phyloP scores from a whole-genome alignment of 305 asterid species.

The Caryopteris hybrid region DNA sequence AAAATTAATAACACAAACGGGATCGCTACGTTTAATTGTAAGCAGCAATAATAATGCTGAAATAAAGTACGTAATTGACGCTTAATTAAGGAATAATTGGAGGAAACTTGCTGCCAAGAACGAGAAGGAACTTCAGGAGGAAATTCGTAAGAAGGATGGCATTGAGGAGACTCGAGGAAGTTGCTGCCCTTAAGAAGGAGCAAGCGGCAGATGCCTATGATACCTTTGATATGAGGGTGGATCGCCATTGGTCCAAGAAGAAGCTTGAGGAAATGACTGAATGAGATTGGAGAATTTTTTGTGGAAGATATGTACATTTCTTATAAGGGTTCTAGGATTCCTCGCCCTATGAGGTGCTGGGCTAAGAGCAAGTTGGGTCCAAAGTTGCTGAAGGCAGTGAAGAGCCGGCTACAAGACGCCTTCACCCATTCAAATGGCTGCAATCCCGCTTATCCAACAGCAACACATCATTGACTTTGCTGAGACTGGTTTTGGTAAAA shows the following conservation, averaged over 20 bases:
- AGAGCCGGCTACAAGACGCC: conserved; percentile 79
- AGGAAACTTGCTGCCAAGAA: conserved; percentile 69
- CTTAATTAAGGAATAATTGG: too few species aligned
- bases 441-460: conserved; percentile 82
- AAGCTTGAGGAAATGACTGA: conserved; percentile 80
- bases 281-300: conserved; percentile 86
- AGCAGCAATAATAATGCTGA: too few species aligned
- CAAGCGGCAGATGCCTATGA: too few species aligned
- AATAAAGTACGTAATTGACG: too few species aligned
- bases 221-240: conserved; percentile 77
- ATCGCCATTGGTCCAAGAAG: conserved; percentile 85
- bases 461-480: conserved; percentile 78
- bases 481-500: conserved; percentile 91
- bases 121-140: conserved; percentile 63
- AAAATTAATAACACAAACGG: too few species aligned
- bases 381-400: conserved; percentile 70
- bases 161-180: conserved; percentile 52
- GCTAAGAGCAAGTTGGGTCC: conserved; percentile 58
- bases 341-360: conserved; percentile 89
- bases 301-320: conserved; percentile 80
- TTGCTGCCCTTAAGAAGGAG: too few species aligned
- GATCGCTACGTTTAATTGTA: too few species aligned
- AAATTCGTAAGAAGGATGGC: conserved; percentile 68
- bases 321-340: conserved; percentile 77
- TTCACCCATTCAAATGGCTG: conserved; percentile 87